phyloP scores from a whole-genome alignment of 2,329 filamentous ascomycete genomes.

The Tolypocladium sp. region DNA sequence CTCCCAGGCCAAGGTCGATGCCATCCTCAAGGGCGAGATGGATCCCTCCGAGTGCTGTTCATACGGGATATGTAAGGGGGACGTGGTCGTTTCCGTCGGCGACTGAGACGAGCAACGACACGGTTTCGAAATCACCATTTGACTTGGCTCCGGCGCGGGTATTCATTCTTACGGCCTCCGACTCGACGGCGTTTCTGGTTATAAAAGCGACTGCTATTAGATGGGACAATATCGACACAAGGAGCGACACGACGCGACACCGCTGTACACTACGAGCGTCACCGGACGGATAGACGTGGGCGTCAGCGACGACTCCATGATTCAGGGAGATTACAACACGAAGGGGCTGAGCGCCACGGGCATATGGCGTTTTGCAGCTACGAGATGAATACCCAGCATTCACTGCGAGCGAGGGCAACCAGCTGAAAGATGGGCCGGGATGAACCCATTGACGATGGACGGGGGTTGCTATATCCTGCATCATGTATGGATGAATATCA shows the following conservation, averaged over 20 bases:
- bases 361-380: neutral
- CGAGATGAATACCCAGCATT: neutral
- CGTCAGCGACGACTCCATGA: neutral
- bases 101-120: conserved; percentile 9
- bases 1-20: conserved; percentile 22
- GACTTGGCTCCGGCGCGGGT: neutral
- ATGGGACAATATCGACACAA: neutral
- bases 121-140: neutral
- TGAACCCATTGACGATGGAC: neutral
- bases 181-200: neutral
- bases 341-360: neutral
- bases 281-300: neutral
- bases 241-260: neutral
- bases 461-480: neutral
- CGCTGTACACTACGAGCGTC: neutral
- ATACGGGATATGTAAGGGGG: conserved; percentile 42
- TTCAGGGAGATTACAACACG: neutral
- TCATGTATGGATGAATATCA: neutral
- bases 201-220: neutral
- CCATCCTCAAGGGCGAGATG: conserved; percentile 37
- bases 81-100: conserved; percentile 38
- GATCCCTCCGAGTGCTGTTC: conserved; percentile 42
- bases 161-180: neutral
- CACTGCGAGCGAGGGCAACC: neutral
- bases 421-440: neutral